Evolutionary conservation across 495 filamentous ascomycete species (phyloP), one percentile per base, ranked within the genome.

Genomic region (Aspergillus sclerotiicarbonarius): DNA sequence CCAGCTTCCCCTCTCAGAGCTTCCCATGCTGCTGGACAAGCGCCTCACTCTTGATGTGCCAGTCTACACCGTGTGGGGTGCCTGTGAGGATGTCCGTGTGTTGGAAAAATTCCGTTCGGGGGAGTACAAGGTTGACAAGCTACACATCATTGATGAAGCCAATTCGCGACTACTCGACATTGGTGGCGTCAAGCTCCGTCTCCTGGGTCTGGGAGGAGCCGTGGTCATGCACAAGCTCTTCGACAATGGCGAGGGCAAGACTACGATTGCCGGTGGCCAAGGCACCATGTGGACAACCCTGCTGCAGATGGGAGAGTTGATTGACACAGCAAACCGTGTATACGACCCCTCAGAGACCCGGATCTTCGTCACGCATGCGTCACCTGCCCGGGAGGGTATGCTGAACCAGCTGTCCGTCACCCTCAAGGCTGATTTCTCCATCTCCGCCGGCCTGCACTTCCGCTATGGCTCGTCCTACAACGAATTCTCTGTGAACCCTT

Each of bases 151-250:
- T 60, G 95, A 99, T 67, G 95, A 99, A 78, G 91, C 93, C 41
- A 92, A 90, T 71, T 98, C 95, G 12, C 87, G 94, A 73, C 77
- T 98, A 54, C 77, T 99, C 54, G 95, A 99, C 71, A 82, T 96
- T 47, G 94, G 93, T 60, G 94, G 95, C 56, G 89, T 99, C 18
- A 97, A 96, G 84, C 85, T 99, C 50, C 90, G 95, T 63, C 80
- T 99, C 55, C 83, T 99, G 19, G 95, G 95, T 53, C 74, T 99
- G 50, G 95, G 95, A 53, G 94, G 95, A 62, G 95, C 95, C 0
- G 93, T 99, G 0, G 95, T 99, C 25, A 99, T 99, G 95, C 95
- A 99, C 79, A 99, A 99, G 80, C 84, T 99, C 8, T 99, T 99
- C 68, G 95, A 99, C 70, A 99, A 98, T 64, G 95, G 95, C 30